phyloP scores from a whole-genome alignment of 257 asterid species.

The Plantago elongata region DNA sequence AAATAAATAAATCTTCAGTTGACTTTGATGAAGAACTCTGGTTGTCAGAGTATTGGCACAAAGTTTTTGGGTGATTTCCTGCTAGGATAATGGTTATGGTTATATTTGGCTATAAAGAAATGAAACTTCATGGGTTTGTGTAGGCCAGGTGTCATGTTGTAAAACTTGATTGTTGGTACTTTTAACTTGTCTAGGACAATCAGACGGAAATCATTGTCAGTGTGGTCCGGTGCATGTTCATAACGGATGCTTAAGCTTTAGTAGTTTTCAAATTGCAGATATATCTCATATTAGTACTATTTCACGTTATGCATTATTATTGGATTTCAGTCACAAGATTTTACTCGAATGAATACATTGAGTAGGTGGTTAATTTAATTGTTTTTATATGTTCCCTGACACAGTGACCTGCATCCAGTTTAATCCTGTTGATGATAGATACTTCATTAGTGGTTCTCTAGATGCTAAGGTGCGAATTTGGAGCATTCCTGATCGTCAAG shows the following conservation, averaged over 20 bases:
- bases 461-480: constrained; percentile 77
- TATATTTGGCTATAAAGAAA: not conserved
- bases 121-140: not conserved
- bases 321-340: not conserved
- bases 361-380: constrained; percentile 27
- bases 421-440: constrained; percentile 62
- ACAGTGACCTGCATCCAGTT: constrained; percentile 84
- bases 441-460: constrained; percentile 74
- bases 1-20: not conserved
- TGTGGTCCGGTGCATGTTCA: constrained; percentile 7
- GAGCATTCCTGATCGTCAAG: constrained; percentile 57
- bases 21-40: not conserved
- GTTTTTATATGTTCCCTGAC: constrained; percentile 5
- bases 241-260: not conserved
- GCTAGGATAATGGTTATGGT: not conserved
- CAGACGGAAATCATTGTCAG: not conserved
- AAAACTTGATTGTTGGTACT: constrained; percentile 4
- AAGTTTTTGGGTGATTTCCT: constrained; percentile 9
- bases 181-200: not conserved
- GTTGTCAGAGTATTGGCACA: constrained; percentile 13
- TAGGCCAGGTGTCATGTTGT: constrained; percentile 2
- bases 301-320: not conserved
- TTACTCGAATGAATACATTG: constrained; percentile 15
- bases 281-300: not conserved
- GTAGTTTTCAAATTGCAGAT: not conserved